Evolutionary conservation across 257 asterid genomes (phyloP).

Genomic region (Primulina huaijiensis): DNA sequence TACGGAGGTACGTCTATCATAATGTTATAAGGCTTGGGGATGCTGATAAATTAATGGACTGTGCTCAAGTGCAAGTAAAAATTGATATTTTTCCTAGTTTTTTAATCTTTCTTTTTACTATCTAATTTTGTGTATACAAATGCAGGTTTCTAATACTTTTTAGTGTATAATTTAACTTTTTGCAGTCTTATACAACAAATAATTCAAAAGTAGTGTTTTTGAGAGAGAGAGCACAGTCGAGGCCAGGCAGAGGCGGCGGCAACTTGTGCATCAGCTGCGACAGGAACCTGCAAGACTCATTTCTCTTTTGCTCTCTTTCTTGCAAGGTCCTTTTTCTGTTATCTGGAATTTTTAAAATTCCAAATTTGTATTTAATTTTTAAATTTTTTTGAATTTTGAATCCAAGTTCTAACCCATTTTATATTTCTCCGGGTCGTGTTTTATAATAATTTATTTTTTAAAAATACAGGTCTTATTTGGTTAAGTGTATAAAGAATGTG

Average conservation of each 20-base stretch:
- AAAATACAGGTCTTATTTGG: no score
- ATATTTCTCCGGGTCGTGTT: no score
- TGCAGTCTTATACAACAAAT: conserved; percentile 51
- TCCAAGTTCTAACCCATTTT: no score
- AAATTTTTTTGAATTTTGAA: no score
- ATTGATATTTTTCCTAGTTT: no score
- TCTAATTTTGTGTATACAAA: background rate
- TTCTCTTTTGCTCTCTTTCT: conserved; percentile 54
- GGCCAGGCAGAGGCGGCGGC: conserved; percentile 41
- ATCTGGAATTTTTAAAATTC: background rate
- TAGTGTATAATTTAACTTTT: background rate
- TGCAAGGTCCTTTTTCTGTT: conserved; percentile 67
- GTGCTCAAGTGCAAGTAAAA: conserved; percentile 69
- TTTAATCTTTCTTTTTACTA: background rate
- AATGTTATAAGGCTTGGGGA: conserved; percentile 31
- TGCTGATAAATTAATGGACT: conserved; percentile 53
- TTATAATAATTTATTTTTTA: no score
- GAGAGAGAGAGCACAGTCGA: conserved; percentile 45
- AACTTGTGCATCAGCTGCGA: conserved; percentile 47
- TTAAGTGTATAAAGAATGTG: no score
- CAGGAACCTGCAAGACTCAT: conserved; percentile 45
- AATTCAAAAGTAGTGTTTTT: conserved; percentile 57
- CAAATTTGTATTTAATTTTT: no score
- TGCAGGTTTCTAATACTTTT: background rate
- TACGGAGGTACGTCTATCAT: conserved; percentile 36